Evolutionary conservation across 495 filamentous ascomycete species (phyloP), one percentile per base, ranked within the genome.

Genomic region (Daldinia loculata): DNA sequence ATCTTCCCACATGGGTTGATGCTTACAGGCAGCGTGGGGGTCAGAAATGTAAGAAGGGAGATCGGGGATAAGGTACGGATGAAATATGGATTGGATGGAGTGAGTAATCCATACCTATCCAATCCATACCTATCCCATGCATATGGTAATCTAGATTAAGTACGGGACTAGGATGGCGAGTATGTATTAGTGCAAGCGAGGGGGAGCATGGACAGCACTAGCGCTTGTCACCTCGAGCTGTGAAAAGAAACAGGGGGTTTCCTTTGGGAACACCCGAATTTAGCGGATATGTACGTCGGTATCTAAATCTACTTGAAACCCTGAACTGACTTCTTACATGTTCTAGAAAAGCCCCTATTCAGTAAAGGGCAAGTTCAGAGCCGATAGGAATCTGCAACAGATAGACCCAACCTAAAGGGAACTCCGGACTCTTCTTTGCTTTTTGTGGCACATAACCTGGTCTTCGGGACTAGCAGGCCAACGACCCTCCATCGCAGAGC

Each of bases 111-210:
- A 34, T 69, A 29, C 17, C 29, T 45, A 60, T 65, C 65, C 52
- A 34, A 32, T 36, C 22, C 19, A 34, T 69, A 29, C 17, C 29
- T 45, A 60, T 65, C 65, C 52, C 64, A 72, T 69, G 65, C 60
- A 53, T 43, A 38, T 34, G 56, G n/a, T 50, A 19, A 63, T 69
- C 53, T 71, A 53, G 63, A 67, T 67, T 52, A 66, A 39, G 68
- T 29, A 62, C 58, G 51, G 30, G 27, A 48, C 34, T 27, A 17
- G 38, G 52, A 32, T 41, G 19, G 24, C 14, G 45, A 27, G 24
- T 55, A 56, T 56, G 27, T 29, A 36, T 36, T 51, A 22, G 17
- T 48, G 19, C 8, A 2, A 32, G 14, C 19, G 19, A 50, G 19
- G 19, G 38, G 8, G 14, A 38, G 30, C 22, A 61, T 36, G n/a